Conservation (phyloP, 2,329 filamentous ascomycete species). For the Plectosphaerella cucumerina region DNA sequence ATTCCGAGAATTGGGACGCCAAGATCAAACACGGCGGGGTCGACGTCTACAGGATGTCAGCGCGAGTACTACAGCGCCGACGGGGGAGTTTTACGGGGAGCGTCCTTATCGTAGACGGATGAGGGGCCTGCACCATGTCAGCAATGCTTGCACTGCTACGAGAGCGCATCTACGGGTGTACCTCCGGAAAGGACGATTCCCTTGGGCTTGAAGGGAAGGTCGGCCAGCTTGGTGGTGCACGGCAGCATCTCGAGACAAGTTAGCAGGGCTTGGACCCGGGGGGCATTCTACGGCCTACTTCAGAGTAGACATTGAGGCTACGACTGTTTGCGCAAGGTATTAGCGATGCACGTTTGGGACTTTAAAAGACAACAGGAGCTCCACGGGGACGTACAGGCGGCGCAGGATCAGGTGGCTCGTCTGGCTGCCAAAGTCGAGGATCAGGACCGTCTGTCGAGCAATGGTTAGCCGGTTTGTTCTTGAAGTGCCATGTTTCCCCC, state of each 20-base stretch:
- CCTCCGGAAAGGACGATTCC: constrained; percentile 63
- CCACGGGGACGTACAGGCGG: constrained; percentile 40
- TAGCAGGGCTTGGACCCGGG: background rate
- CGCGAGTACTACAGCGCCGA: background rate
- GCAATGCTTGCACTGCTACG: constrained; percentile 2
- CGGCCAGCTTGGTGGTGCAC: constrained; percentile 76
- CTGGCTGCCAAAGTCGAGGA: constrained; percentile 68
- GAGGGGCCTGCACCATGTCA: constrained; percentile 33
- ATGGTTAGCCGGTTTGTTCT: no score
- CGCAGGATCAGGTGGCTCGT: constrained; percentile 72
- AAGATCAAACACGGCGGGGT: constrained; percentile 76
- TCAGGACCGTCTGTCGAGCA: constrained; percentile 58
- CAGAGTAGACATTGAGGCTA: no score
- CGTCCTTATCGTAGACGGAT: constrained; percentile 76
- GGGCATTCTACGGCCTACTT: no score
- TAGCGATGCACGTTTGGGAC: no score
- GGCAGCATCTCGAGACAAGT: constrained; percentile 66
- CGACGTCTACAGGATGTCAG: constrained; percentile 38
- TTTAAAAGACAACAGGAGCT: no score
- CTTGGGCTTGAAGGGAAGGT: constrained; percentile 74
- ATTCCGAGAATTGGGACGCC: constrained; percentile 50
- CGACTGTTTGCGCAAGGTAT: no score
- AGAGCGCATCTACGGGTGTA: background rate
- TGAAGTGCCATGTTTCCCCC: no score
- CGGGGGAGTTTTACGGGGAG: constrained; percentile 38